phyloP scores from a whole-genome alignment of 2,329 filamentous ascomycete species.

The Fusarium pilosicola region DNA sequence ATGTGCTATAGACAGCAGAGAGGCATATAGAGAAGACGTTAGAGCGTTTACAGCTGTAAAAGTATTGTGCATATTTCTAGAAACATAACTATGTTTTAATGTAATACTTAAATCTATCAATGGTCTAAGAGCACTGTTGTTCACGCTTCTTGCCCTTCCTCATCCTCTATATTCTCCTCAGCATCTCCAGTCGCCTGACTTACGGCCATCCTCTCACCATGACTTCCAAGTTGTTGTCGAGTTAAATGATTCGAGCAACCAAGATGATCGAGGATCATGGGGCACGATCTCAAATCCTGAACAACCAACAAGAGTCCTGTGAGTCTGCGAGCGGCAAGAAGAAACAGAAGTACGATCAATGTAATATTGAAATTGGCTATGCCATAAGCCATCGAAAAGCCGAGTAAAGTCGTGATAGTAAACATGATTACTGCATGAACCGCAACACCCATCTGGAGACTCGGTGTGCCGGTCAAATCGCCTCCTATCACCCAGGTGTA shows the following conservation, averaged over 20 bases:
- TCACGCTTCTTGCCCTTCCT: background rate
- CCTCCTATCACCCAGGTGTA: background rate
- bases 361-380: fast-evolving
- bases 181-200: background rate
- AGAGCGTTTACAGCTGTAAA: too few species aligned
- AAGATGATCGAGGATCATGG: background rate
- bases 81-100: too few species aligned
- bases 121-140: background rate
- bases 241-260: fast-evolving
- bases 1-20: too few species aligned
- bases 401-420: fast-evolving
- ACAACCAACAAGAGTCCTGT: fast-evolving
- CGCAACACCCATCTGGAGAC: background rate
- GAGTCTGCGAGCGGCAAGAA: background rate
- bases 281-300: background rate
- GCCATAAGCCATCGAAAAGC: background rate
- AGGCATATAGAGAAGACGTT: too few species aligned
- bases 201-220: background rate
- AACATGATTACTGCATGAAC: background rate
- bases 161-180: background rate
- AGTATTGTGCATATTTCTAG: too few species aligned
- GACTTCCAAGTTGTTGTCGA: fast-evolving
- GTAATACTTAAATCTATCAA: too few species aligned
- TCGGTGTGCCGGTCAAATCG: background rate
- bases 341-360: fast-evolving